Base-by-base conservation (phyloP, 2,329 filamentous ascomycete species). In the Colletotrichum orchidophilum region DNA sequence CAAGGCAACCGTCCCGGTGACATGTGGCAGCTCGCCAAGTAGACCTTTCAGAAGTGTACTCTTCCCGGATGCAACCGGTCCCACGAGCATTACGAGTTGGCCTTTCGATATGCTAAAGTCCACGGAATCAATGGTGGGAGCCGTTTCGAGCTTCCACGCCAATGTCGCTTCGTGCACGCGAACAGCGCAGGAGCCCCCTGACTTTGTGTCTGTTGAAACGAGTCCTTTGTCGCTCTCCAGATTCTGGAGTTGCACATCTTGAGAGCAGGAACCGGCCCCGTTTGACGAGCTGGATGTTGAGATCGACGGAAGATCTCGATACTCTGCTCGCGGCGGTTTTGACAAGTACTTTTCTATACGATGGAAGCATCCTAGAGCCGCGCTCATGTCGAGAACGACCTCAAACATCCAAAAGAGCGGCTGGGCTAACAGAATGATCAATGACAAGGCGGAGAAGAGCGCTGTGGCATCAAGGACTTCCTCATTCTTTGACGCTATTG, bases 51-150 rank as follows among this genome's bases (percentile, higher is more conserved):
- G 80, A 0, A 86, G 72, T 0, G 84, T 83, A 0, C 81, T 84
- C 71, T 87, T 87, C 0, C 85, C 85, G 1, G 81, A 82, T 1
- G 81, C 85, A 4, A 86, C 77, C 1, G 84, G 83, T 0, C 84
- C 84, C 11, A 84, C 75, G 0, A 86, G 73, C 4, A 86, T 78
- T 9, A 78, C 83, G 9, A 86, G 77, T 4, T 79, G 74, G 3
- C 74, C 76, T 0, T 70, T 63, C 2, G 74, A 72, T 3, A 86
- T 69, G 0, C 71, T 74, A 3, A 86, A 75, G n/a, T 79, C 73
- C 26, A 86, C 74, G 8, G 79, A 61, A 0, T 53, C 73, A 3
- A 86, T 75, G 12, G 76, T 66, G 18, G 72, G 67, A 13, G 72
- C 78, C 11, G 77, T 75, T 3, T 76, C 72, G 0, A 75, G 15